Conservation (phyloP, 495 filamentous ascomycete genomes). For the Astrocystis sublimbata region DNA sequence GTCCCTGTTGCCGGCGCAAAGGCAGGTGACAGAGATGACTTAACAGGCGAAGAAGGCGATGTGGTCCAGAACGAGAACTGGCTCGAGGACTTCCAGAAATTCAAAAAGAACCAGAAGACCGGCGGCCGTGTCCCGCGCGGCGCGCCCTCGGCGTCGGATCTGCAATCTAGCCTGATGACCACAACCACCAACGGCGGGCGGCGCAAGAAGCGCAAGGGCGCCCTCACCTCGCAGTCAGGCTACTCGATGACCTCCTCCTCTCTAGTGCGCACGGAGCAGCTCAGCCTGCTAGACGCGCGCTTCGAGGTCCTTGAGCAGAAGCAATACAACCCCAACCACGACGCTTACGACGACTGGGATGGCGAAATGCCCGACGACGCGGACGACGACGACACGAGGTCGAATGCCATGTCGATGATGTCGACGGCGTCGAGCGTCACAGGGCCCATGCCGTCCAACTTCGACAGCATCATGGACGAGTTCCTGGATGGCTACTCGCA, state of each 20-base stretch:
- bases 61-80: constrained; percentile 60
- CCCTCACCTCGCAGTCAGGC: constrained; percentile 80
- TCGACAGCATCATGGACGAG: constrained; percentile 89
- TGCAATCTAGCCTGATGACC: constrained; percentile 76
- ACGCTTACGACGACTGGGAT: constrained; percentile 54
- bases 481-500: constrained; percentile 79
- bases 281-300: constrained; percentile 79
- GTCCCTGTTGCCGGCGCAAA: constrained; percentile 37
- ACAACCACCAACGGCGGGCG: constrained; percentile 72
- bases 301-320: constrained; percentile 86
- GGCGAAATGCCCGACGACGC: no score
- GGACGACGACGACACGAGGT: constrained; percentile 48
- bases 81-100: constrained; percentile 87
- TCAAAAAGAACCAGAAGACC: constrained; percentile 72
- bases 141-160: constrained; percentile 54
- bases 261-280: constrained; percentile 83
- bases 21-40: constrained; percentile 22
- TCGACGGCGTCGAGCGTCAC: constrained; percentile 54
- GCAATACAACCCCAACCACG: constrained; percentile 74
- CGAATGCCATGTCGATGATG: constrained; percentile 41
- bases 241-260: constrained; percentile 98
- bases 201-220: constrained; percentile 87
- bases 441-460: constrained; percentile 66
- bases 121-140: constrained; percentile 40
- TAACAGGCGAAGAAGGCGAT: constrained; percentile 44